Conservation (phyloP, 805 yeast species). For the Starmerella asiatica region DNA sequence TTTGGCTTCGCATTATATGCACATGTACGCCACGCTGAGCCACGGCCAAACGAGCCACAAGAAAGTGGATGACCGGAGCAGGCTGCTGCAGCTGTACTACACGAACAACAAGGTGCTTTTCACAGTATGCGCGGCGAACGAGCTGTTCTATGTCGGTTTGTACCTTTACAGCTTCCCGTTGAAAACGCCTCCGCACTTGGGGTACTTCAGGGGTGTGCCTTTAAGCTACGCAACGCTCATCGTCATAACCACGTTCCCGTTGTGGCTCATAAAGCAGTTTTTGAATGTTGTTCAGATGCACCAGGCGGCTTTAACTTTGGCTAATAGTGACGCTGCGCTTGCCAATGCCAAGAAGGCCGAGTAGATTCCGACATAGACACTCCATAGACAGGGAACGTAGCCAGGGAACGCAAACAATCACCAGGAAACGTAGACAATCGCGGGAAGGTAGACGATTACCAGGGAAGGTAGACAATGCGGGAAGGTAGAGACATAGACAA, state of each 20-base stretch:
- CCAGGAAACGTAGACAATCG: too few species aligned
- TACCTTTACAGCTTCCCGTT: conserved; percentile 60
- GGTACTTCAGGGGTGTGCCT: conserved; percentile 24
- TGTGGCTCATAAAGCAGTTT: conserved; percentile 81
- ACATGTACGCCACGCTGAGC: conserved; percentile 87
- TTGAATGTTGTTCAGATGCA: conserved; percentile 80
- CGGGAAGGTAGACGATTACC: too few species aligned
- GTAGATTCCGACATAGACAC: too few species aligned
- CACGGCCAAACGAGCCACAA: conserved; percentile 76
- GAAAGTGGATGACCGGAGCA: conserved; percentile 56
- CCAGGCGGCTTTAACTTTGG: conserved; percentile 71
- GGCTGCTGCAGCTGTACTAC: conserved; percentile 72
- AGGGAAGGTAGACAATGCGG: too few species aligned
- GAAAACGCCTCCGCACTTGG: conserved; percentile 31
- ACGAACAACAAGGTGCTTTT: conserved; percentile 73
- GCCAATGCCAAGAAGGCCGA: conserved; percentile 27
- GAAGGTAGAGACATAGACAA: too few species aligned
- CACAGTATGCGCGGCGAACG: conserved; percentile 84
- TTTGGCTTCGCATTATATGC: conserved; percentile 92
- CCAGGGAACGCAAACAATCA: too few species aligned
- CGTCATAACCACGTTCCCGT: conserved; percentile 55
- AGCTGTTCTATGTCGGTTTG: conserved; percentile 78
- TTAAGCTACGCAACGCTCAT: conserved; percentile 49
- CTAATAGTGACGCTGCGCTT: conserved; percentile 56
- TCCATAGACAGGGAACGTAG: too few species aligned